Evolutionary conservation across 371 early-diverging fungal species (phyloP).

Genomic region (Batkoa obscura): DNA sequence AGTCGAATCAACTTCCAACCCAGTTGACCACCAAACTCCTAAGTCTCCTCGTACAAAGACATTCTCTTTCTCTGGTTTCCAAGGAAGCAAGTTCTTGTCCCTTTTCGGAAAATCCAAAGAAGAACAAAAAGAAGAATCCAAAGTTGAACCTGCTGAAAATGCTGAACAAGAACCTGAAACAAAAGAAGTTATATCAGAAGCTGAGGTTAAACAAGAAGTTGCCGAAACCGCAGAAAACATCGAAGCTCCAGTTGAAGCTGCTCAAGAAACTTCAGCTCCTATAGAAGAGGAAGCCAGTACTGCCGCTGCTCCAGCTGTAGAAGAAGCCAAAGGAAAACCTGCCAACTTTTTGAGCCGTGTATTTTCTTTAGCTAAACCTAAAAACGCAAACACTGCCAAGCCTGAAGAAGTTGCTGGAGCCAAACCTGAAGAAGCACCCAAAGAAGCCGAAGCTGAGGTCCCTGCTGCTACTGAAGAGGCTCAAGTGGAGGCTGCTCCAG

Average conservation of each 20-base stretch:
- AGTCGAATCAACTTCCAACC: not conserved
- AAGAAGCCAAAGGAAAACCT: too few species aligned
- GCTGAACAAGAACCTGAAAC: not conserved
- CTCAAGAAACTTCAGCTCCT: not conserved
- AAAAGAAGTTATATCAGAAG: not conserved
- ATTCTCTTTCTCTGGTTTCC: not conserved
- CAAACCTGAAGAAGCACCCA: not conserved
- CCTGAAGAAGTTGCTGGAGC: not conserved
- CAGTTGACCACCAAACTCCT: too few species aligned
- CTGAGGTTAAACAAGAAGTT: not conserved
- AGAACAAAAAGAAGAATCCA: constrained; percentile 1
- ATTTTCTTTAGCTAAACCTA: too few species aligned
- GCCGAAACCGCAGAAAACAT: not conserved
- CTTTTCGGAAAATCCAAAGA: not conserved
- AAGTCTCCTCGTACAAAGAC: constrained; percentile 3
- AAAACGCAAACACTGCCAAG: too few species aligned
- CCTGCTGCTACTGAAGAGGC: not conserved
- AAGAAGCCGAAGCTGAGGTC: not conserved
- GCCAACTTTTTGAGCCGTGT: too few species aligned
- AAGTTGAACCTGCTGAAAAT: not conserved
- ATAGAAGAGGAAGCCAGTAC: not conserved
- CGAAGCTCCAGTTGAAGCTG: not conserved
- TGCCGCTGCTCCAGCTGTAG: too few species aligned
- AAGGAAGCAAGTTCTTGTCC: constrained; percentile 4
- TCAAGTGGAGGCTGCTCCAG: not conserved